Percentiles rank a stretch among this genome's conserved stretches.
phyloP scores from a whole-genome alignment of 805 yeast genomes.

The Saccharomycopsis vini region DNA sequence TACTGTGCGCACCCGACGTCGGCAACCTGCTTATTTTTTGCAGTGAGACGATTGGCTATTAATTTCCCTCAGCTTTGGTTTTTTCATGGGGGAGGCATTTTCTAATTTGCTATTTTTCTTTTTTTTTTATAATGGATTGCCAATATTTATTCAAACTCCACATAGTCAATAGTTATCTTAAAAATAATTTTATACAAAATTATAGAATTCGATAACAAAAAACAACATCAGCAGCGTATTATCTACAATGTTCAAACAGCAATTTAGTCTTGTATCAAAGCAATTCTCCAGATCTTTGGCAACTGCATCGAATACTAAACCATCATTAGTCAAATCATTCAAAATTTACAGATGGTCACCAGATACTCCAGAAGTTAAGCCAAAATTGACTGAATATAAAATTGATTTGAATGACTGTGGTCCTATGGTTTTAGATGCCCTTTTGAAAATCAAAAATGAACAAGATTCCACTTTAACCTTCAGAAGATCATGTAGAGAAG shows the following conservation, averaged over 20 bases:
- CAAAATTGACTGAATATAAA: slow-evolving; percentile 72
- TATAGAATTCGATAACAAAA: no score
- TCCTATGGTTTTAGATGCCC: slow-evolving; percentile 95
- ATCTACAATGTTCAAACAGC: slow-evolving; percentile 9
- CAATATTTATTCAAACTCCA: no score
- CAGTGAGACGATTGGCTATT: not conserved
- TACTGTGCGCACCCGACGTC: slow-evolving; percentile 1
- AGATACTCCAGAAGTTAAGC: slow-evolving; percentile 89
- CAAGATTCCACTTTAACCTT: slow-evolving; percentile 92
- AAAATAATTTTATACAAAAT: no score
- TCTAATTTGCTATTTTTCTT: no score
- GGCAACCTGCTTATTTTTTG: slow-evolving; percentile 4
- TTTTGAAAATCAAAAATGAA: slow-evolving; percentile 90
- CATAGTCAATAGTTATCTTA: no score
- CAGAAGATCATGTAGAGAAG: slow-evolving; percentile 98
- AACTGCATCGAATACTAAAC: slow-evolving; percentile 40
- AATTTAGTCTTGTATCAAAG: slow-evolving; percentile 1
- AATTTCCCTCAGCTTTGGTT: no score
- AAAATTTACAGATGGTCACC: slow-evolving; percentile 98
- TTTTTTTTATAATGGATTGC: no score
- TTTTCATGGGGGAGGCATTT: no score
- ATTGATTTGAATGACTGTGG: slow-evolving; percentile 89
- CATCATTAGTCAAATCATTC: slow-evolving; percentile 67
- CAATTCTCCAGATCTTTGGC: slow-evolving; percentile 24
- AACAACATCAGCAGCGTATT: no score